Percentiles rank a stretch among this genome's conserved stretches.
These are phyloP conservation scores for Leishmania tarentolae DNA, from an alignment of 208 protist species.

Conservation along the genomic window DNA sequence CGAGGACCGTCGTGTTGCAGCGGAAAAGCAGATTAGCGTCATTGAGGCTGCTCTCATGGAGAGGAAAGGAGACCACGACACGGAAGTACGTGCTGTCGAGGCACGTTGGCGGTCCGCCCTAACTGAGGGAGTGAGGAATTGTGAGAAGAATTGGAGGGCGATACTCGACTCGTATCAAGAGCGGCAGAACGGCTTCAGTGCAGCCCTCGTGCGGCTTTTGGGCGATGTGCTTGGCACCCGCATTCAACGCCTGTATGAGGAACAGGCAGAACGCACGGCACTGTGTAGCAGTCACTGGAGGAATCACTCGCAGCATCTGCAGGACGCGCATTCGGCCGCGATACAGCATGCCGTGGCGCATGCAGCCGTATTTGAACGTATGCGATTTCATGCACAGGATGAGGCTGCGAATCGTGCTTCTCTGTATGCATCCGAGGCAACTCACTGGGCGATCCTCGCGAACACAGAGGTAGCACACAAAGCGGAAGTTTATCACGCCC, in stretches of 20 bases:
- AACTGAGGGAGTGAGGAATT: slow-evolving; percentile 2
- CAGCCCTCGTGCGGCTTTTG: background rate
- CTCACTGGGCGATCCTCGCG: background rate
- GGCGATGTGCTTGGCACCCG: background rate
- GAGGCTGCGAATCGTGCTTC: background rate
- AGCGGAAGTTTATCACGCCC: background rate
- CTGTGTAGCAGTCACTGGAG: background rate
- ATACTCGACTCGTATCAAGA: background rate
- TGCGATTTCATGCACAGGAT: background rate
- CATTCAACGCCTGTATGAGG: background rate
- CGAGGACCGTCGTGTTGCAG: slow-evolving; percentile 7
- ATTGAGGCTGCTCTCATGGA: slow-evolving; percentile 19
- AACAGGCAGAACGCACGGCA: background rate
- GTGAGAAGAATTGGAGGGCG: slow-evolving; percentile 1
- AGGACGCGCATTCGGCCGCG: background rate
- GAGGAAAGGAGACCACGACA: background rate
- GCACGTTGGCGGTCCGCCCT: slow-evolving; percentile 8
- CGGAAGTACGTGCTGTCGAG: background rate
- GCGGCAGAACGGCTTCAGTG: background rate
- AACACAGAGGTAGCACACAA: background rate
- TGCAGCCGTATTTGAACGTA: background rate
- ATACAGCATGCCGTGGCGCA: background rate
- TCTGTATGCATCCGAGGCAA: background rate
- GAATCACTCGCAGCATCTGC: background rate
- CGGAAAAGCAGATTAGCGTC: slow-evolving; percentile 11